These are phyloP conservation scores for Tetracladium setigerum DNA, from an alignment of 495 filamentous ascomycete genomes.

Conservation along the genomic window DNA sequence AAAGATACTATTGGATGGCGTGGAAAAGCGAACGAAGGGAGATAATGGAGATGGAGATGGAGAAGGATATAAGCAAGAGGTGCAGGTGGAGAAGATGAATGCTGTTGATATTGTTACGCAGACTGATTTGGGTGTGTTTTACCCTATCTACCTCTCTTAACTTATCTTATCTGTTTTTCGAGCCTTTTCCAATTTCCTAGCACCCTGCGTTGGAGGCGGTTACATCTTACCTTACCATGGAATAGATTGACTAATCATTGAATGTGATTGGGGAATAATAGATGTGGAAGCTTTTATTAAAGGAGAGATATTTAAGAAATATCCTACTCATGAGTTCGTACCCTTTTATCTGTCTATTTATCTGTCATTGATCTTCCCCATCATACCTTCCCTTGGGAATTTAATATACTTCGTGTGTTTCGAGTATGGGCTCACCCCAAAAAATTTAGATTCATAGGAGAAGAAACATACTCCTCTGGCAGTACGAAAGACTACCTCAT, in stretches of 20 bases:
- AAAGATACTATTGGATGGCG: conserved; percentile 45
- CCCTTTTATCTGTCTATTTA: not conserved
- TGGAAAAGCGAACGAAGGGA: conserved; percentile 35
- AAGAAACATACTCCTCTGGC: conserved; percentile 60
- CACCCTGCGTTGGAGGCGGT: too few species aligned
- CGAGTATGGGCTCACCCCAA: not conserved
- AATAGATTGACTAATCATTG: conserved; percentile 6
- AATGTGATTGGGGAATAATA: conserved; percentile 20
- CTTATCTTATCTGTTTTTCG: not conserved
- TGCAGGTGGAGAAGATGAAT: conserved; percentile 49
- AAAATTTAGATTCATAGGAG: conserved; percentile 55
- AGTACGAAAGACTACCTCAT: conserved; percentile 54
- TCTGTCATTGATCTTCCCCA: not conserved
- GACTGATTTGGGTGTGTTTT: conserved; percentile 52
- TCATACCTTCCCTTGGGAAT: not conserved
- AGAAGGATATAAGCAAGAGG: not conserved
- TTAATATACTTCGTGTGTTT: too few species aligned
- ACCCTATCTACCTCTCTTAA: not conserved
- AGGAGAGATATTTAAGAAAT: conserved; percentile 42
- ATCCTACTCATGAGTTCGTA: conserved; percentile 53
- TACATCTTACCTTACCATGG: too few species aligned
- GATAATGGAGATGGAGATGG: conserved; percentile 23
- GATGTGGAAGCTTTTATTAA: conserved; percentile 63
- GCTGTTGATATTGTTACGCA: conserved; percentile 67
- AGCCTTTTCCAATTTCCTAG: conserved; percentile 2